Conservation (phyloP, 305 asterid species). For the Solanum hybrid region DNA sequence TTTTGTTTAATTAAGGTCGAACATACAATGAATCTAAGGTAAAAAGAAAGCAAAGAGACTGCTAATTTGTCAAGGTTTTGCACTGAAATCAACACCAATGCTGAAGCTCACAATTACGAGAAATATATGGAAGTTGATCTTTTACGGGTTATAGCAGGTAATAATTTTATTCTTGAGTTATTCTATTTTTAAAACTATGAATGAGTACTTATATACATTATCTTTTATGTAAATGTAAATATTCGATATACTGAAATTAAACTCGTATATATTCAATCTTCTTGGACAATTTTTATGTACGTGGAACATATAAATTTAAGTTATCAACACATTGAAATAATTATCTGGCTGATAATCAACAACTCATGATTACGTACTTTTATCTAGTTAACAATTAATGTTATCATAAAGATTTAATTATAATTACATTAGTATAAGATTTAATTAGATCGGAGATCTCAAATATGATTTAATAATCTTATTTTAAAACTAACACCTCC, state of each 20-base stretch:
- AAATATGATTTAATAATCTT: too few relatives aligned
- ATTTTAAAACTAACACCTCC: too few relatives aligned
- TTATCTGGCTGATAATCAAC: too few relatives aligned
- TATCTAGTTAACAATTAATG: too few relatives aligned
- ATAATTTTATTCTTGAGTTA: not conserved
- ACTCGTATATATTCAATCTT: too few relatives aligned
- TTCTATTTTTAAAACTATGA: not conserved
- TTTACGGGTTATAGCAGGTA: not conserved
- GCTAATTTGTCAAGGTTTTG: conserved; percentile 43
- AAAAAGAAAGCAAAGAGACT: conserved; percentile 29
- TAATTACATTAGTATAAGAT: too few relatives aligned
- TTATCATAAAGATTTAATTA: too few relatives aligned
- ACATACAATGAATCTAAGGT: conserved; percentile 28
- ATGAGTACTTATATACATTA: not conserved
- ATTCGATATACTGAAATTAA: not conserved
- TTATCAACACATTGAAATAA: too few relatives aligned
- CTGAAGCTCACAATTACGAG: not conserved
- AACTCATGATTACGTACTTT: too few relatives aligned
- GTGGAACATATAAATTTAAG: too few relatives aligned
- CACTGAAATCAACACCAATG: conserved; percentile 42
- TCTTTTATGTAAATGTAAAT: not conserved
- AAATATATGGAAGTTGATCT: not conserved
- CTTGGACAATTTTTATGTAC: too few relatives aligned
- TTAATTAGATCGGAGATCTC: too few relatives aligned
- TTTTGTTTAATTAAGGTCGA: conserved; percentile 23